Conservation (phyloP, 441 rosid species). For the Syzygium syzygioides region DNA sequence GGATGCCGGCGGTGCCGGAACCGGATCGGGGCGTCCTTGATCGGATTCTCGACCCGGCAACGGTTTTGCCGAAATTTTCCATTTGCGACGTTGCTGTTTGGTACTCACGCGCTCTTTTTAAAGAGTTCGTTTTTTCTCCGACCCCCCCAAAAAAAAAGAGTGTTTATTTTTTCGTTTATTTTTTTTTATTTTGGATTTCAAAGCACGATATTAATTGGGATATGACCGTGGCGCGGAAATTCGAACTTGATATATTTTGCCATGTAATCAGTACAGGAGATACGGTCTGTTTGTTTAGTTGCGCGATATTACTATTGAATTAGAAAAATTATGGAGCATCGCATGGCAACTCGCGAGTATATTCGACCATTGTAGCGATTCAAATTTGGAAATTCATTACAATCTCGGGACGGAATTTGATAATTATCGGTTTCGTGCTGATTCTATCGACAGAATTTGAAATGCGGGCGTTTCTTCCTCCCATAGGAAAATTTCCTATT, state of each 20-base stretch:
- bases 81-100: too few relatives aligned
- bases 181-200: background rate
- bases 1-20: background rate
- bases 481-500: background rate
- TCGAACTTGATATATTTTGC: background rate
- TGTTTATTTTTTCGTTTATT: background rate
- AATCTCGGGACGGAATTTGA: fast-evolving
- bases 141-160: background rate
- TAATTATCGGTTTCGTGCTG: background rate
- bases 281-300: background rate
- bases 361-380: fast-evolving
- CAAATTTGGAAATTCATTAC: fast-evolving
- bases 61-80: too few relatives aligned
- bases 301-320: fast-evolving
- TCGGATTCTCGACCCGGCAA: background rate
- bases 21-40: background rate
- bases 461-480: background rate
- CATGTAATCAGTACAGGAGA: background rate
- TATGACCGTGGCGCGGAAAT: background rate
- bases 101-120: too few relatives aligned
- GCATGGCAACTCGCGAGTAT: fast-evolving
- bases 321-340: fast-evolving
- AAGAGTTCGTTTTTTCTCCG: too few relatives aligned
- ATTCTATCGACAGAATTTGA: fast-evolving
- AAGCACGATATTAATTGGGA: background rate